Base-by-base conservation (phyloP, 2,329 filamentous ascomycete genomes). In the Lasiodiplodia theobromae region DNA sequence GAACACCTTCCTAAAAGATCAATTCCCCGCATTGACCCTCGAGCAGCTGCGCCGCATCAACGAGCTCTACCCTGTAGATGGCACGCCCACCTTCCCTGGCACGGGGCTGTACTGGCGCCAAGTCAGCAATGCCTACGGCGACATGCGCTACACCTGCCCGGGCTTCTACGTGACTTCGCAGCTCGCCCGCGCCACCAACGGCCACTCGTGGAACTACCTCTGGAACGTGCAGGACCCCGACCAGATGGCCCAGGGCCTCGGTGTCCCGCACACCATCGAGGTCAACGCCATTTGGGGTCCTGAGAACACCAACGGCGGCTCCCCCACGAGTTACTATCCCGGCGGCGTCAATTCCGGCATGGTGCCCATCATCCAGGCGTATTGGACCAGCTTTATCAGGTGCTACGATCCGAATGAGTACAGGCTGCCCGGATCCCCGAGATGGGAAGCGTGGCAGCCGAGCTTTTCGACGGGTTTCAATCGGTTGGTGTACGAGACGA, bases 341-440 rank as follows among this genome's bases (percentile, higher is more conserved):
- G 82, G 81, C 3, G 81, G 80, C 16, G 77, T 79, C 16, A 93
- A 93, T 71, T 84, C 81, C 1, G 74, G 75, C 0, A 87, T 91
- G 6, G 83, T 91, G 1, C 82, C 86, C 0, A 79, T 91, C 0
- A 85, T 91, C 34, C 89, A 92, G 74, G 85, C 83, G 0, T 94
- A 93, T 77, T 94, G 91, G 90, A 87, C 88, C 1, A 92, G 88
- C 71, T 94, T 94, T 75, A 88, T 94, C 70, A 81, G 86, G 31
- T 83, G 82, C 0, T 84, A 88, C 47, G 83, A 94, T 76, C 92
- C 92, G 0, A 94, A 94, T 74, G 81, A 73, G 18, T 78, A 83
- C 67, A 82, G 86, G 10, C 71, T 77, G 53, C 47, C 70, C 0
- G 84, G 82, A 0, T 81, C 81, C 53, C 86, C 87, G 3, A 77